Percentiles rank a stretch among this genome's conserved stretches.
Conservation (phyloP, 2,329 filamentous ascomycete genomes). For the Myriosclerotinia scirpicola region DNA sequence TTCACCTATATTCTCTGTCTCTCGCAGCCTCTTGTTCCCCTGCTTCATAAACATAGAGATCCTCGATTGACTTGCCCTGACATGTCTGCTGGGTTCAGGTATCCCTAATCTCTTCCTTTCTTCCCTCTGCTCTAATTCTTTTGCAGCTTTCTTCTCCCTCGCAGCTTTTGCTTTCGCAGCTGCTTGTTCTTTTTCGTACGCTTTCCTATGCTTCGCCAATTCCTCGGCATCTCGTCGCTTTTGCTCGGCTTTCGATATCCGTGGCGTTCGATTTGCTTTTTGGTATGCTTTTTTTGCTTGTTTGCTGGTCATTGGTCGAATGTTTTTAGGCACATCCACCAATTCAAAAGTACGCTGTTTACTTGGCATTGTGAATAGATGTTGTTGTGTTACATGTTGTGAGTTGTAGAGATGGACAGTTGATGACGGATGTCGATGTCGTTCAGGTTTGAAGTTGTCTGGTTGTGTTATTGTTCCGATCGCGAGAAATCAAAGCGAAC, state of each 20-base stretch:
- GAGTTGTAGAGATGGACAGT: no score
- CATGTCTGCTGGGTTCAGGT: slow-evolving; percentile 50
- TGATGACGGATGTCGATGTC: not conserved
- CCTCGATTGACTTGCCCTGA: slow-evolving; percentile 57
- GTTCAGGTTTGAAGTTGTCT: not conserved
- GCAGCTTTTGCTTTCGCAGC: slow-evolving; percentile 51
- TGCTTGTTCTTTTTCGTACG: slow-evolving; percentile 56
- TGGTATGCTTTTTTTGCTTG: slow-evolving; percentile 50
- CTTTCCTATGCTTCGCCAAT: slow-evolving; percentile 45
- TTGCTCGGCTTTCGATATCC: slow-evolving; percentile 44
- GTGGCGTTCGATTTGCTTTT: slow-evolving; percentile 45
- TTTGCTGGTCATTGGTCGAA: slow-evolving; percentile 51
- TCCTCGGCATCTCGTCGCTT: slow-evolving; percentile 45
- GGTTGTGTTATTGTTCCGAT: not conserved
- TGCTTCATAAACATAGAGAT: slow-evolving; percentile 53
- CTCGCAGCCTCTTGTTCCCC: slow-evolving; percentile 32
- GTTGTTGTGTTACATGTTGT: not conserved
- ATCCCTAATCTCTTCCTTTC: slow-evolving; percentile 53
- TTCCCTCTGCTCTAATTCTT: slow-evolving; percentile 51
- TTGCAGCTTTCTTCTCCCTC: slow-evolving; percentile 57
- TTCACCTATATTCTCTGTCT: slow-evolving; percentile 29
- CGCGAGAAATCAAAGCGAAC: not conserved
- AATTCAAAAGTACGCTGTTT: slow-evolving; percentile 43
- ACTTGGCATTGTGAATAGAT: not conserved
- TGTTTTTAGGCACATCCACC: slow-evolving; percentile 38